These are phyloP conservation scores for Hymenoscyphus linearis DNA, from an alignment of 2,329 filamentous ascomycete genomes.

Conservation along the genomic window DNA sequence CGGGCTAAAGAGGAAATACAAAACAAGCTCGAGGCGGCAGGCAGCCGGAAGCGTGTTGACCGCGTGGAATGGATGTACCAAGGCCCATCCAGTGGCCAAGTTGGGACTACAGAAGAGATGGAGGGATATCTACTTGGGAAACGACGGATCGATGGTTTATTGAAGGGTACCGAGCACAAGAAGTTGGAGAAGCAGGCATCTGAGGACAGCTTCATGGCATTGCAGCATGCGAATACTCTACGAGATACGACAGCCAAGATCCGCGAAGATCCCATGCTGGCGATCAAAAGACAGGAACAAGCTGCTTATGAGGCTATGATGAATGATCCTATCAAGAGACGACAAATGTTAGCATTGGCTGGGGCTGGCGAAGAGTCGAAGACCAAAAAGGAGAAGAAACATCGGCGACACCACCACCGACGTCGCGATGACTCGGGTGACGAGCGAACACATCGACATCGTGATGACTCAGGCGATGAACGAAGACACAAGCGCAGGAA, in stretches of 20 bases:
- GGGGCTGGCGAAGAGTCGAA: constrained; percentile 44
- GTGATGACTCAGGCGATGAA: constrained; percentile 32
- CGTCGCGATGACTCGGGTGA: constrained; percentile 30
- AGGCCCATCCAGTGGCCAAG: constrained; percentile 71
- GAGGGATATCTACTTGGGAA: constrained; percentile 93
- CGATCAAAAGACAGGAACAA: constrained; percentile 90
- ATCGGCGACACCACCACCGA: constrained; percentile 37
- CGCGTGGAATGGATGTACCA: constrained; percentile 99
- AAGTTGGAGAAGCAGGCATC: constrained; percentile 71
- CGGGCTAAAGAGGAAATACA: constrained; percentile 88
- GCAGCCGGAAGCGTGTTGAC: constrained; percentile 72
- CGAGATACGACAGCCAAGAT: constrained; percentile 83
- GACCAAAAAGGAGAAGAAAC: constrained; percentile 42
- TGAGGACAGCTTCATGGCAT: constrained; percentile 53
- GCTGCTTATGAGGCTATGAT: constrained; percentile 74
- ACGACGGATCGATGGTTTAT: constrained; percentile 80
- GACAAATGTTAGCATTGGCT: constrained; percentile 61
- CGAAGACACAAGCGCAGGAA: constrained; percentile 42
- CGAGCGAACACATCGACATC: constrained; percentile 29
- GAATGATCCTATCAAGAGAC: constrained; percentile 65
- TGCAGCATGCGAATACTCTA: constrained; percentile 65
- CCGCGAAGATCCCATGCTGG: constrained; percentile 82
- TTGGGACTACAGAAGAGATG: constrained; percentile 79
- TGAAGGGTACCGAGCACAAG: constrained; percentile 75
- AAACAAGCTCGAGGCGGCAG: constrained; percentile 80